Base-by-base conservation (phyloP, 768 basidiomycete species). In the Panaeolus papilionaceus region DNA sequence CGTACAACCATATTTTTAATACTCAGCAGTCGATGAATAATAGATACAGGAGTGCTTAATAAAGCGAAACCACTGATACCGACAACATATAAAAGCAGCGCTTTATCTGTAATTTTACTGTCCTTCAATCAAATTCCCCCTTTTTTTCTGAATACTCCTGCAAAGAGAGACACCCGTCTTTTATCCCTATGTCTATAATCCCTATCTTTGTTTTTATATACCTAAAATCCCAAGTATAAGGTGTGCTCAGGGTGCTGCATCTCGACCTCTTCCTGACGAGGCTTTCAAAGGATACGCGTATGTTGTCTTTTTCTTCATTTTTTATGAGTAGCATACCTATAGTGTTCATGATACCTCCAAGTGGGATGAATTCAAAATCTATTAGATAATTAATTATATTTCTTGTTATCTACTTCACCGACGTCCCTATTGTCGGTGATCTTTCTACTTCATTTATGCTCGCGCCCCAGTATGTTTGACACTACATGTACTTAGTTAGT, bases 361-460 rank as follows among this genome's bases (percentile, higher is more conserved):
- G 11, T 84, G 81, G 80, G 75, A 77, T 33, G 73, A 83, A 40
- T 82, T 85, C 64, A 70, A 84, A 62, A 71, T 86, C 28, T n/a
- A n/a, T n/a, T n/a, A n/a, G n/a, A n/a, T n/a, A n/a, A n/a, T n/a
- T n/a, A n/a, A n/a, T n/a, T n/a, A n/a, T n/a, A n/a, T n/a, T n/a
- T n/a, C n/a, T n/a, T n/a, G n/a, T n/a, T n/a, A n/a, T n/a, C n/a
- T n/a, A n/a, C n/a, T n/a, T n/a, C n/a, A n/a, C n/a, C n/a, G n/a
- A n/a, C n/a, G n/a, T n/a, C n/a, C n/a, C n/a, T n/a, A n/a, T n/a
- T n/a, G n/a, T n/a, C n/a, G n/a, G n/a, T n/a, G n/a, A n/a, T n/a
- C n/a, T n/a, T n/a, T n/a, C n/a, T n/a, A n/a, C n/a, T n/a, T n/a
- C n/a, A n/a, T n/a, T n/a, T n/a, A n/a, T n/a, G n/a, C n/a, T n/a